Evolutionary conservation across 2,329 filamentous ascomycete species (phyloP).

Genomic region (Diaporthe helianthi): DNA sequence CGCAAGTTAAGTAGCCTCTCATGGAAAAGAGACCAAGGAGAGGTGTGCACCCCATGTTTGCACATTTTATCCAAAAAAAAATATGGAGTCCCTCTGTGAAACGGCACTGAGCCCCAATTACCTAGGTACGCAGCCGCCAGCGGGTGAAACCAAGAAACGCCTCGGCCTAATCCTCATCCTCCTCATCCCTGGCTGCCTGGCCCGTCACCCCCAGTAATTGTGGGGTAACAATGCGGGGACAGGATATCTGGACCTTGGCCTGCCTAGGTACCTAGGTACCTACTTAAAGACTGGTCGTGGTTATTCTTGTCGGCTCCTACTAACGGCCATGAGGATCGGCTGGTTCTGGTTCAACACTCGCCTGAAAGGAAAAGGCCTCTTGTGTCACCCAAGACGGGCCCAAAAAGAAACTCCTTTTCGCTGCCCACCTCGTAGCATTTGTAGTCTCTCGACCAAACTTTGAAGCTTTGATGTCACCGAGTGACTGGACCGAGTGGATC

Average conservation of each 20-base stretch:
- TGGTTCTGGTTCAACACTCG: neutral
- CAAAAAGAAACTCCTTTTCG: neutral
- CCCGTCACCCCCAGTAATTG: conserved; percentile 5
- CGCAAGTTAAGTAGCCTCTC: neutral
- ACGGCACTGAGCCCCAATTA: neutral
- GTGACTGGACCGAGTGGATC: neutral
- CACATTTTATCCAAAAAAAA: conserved; percentile 11
- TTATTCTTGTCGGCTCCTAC: neutral
- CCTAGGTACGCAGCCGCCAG: neutral
- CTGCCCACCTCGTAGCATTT: too few species aligned
- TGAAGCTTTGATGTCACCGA: too few species aligned
- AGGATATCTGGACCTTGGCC: neutral
- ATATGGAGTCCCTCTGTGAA: conserved; percentile 1
- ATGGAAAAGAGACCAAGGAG: too few species aligned
- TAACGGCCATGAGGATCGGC: neutral
- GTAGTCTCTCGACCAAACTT: too few species aligned
- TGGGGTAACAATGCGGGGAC: conserved; percentile 21
- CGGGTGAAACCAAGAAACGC: conserved; percentile 19
- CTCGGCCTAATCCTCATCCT: neutral
- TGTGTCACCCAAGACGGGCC: neutral
- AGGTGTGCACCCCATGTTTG: neutral
- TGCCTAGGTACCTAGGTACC: too few species aligned
- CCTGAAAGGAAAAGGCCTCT: neutral
- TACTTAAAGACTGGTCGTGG: too few species aligned
- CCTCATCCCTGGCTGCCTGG: conserved; percentile 15